Evolutionary conservation across 78 protist species (phyloP), one percentile per base, ranked within the genome.

Genomic region (Dictyostelium intermedium): DNA sequence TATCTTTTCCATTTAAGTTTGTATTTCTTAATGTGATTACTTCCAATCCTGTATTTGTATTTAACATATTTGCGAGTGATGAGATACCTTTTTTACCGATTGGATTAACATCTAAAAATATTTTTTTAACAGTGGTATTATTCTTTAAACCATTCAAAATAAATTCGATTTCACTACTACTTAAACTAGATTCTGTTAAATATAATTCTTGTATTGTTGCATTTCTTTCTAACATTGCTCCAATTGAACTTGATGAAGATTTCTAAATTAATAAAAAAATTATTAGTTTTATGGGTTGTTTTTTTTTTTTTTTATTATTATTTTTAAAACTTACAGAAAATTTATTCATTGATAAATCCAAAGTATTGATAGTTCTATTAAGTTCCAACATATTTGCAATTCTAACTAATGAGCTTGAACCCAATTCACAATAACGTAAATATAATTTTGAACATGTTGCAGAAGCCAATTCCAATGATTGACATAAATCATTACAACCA

Each of bases 261-360:
- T 89, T 89, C 92, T 85, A n/a, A n/a, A n/a, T 6, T 50, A 10
- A 35, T 56, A 20, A 41, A 14, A 56, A n/a, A 32, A 20, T 73
- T 30, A 3, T 39, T 6, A 32, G 5, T 35, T 70, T 43, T 16
- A 43, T 34, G 14, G 34, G 3, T 72, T 25, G 4, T 72, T 11
- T 13, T 32, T 8, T 13, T 72, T 18, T 5, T 34, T 34, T n/a
- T n/a, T n/a, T n/a, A n/a, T n/a, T n/a, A n/a, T n/a, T n/a, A n/a
- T n/a, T n/a, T n/a, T n/a, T n/a, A n/a, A n/a, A n/a, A 86, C 92
- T 34, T 56, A 86, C 92, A 10, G 85, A 74, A 18, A 89, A 69
- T 45, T 89, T 70, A 70, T 89, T 89, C 87, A 89, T 80, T 41
- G 94, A 89, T 35, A 89, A 50, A 89, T 89, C 94, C 8, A 89